Evolutionary conservation across 1,284 basidiomycete species (phyloP).

Genomic region (Ceratobasidium sp.): DNA sequence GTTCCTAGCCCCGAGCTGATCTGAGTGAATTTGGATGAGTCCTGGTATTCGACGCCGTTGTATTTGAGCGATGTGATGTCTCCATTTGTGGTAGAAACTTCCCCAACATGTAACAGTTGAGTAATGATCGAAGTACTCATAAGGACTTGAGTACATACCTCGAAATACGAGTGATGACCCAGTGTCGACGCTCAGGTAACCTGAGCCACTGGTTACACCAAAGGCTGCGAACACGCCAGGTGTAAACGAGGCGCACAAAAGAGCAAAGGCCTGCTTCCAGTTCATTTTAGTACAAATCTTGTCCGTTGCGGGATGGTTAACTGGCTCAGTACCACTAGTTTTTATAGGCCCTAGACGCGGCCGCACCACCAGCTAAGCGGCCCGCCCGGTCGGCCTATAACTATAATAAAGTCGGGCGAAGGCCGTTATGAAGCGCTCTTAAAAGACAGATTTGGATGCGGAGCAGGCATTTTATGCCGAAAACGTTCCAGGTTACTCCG

Average conservation of each 20-base stretch:
- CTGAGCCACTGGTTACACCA: constrained; percentile 37
- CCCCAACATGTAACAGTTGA: not conserved
- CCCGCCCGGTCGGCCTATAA: not conserved
- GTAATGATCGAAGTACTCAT: not conserved
- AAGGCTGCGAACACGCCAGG: constrained; percentile 35
- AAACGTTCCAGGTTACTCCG: constrained; percentile 18
- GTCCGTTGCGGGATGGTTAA: not conserved
- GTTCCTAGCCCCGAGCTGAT: constrained; percentile 40
- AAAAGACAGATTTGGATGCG: not conserved
- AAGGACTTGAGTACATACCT: constrained; percentile 19
- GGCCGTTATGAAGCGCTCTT: not conserved
- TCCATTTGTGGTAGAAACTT: constrained; percentile 35
- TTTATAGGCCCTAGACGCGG: not conserved
- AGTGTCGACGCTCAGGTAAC: constrained; percentile 39
- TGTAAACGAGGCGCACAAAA: constrained; percentile 1
- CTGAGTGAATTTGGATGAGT: constrained; percentile 26
- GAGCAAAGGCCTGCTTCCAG: not conserved
- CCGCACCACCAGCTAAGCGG: not conserved
- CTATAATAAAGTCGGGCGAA: not conserved
- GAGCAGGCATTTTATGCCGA: not conserved
- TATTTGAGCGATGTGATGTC: constrained; percentile 43
- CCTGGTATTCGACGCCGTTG: constrained; percentile 40
- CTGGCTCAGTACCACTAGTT: not conserved
- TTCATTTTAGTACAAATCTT: not conserved
- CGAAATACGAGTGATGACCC: constrained; percentile 32